Conservation (phyloP, 164 flowering plant species). For the Annona cherimola region DNA sequence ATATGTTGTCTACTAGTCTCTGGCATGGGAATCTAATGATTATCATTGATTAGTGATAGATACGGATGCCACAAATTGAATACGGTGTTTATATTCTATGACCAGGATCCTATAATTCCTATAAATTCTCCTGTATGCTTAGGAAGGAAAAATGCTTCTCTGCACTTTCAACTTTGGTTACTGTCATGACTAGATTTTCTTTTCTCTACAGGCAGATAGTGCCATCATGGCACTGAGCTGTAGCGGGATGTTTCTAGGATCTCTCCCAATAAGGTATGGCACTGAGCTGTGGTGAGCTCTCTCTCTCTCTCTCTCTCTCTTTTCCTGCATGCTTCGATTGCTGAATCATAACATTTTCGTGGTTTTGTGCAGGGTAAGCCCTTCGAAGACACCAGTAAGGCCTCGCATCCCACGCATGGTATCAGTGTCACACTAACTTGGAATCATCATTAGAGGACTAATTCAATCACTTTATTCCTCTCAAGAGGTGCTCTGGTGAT, state of each 20-base stretch:
- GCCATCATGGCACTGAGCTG: conserved; percentile 87
- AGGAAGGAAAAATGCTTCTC: background rate
- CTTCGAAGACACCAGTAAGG: conserved; percentile 96
- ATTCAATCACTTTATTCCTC: conserved; percentile 9
- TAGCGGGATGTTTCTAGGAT: conserved; percentile 74
- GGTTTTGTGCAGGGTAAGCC: conserved; percentile 70
- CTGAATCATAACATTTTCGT: background rate
- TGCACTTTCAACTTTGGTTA: background rate
- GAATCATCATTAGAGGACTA: background rate
- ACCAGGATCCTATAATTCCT: background rate
- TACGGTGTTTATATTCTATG: background rate
- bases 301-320: background rate
- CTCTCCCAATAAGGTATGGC: conserved; percentile 72
- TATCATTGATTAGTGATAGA: background rate
- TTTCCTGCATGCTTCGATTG: background rate
- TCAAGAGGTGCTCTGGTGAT: conserved; percentile 8
- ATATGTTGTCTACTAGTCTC: background rate
- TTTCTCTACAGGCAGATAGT: conserved; percentile 69
- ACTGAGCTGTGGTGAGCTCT: background rate
- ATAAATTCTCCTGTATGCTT: background rate
- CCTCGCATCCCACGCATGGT: conserved; percentile 59
- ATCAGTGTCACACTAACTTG: conserved; percentile 17
- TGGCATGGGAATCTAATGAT: too few relatives aligned
- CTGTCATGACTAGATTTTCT: background rate
- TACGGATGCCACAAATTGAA: background rate